phyloP scores from a whole-genome alignment of 352 stramenopile species.

The Pythium oligandrum region DNA sequence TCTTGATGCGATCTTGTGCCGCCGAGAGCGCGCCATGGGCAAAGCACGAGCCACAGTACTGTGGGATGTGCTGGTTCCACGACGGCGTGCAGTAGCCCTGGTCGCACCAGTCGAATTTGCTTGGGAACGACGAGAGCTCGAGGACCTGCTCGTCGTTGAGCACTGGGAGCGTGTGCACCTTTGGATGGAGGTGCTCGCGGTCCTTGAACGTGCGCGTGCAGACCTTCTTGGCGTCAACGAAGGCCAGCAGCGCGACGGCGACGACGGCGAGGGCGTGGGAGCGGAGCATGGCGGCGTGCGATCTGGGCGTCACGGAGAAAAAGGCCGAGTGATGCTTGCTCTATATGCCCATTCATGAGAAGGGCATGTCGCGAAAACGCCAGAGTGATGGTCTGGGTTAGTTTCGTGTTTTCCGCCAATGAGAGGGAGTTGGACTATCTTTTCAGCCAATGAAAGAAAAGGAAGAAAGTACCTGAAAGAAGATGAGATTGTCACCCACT shows the following conservation, averaged over 20 bases:
- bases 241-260: conserved; percentile 8
- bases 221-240: conserved; percentile 27
- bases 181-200: conserved; percentile 39
- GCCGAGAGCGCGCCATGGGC: conserved; percentile 53
- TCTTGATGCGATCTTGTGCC: conserved; percentile 66
- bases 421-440: neutral
- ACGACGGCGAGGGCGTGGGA: conserved; percentile 1
- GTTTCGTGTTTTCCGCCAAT: conserved; percentile 7
- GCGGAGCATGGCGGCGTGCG: conserved; percentile 4
- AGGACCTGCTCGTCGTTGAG: conserved; percentile 24
- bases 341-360: too few species aligned
- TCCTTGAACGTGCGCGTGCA: conserved; percentile 42
- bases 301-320: conserved; percentile 1
- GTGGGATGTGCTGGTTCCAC: conserved; percentile 70
- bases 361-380: too few species aligned
- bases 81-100: conserved; percentile 48
- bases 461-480: too few species aligned
- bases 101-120: conserved; percentile 85
- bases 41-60: conserved; percentile 77
- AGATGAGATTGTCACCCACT: too few species aligned
- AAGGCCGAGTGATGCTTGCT: too few species aligned
- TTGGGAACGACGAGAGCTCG: conserved; percentile 38
- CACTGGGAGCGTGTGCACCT: conserved; percentile 23
- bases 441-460: too few species aligned
- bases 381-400: neutral